Conservation (phyloP, 2,329 filamentous ascomycete genomes). For the Fusarium nurragi region DNA sequence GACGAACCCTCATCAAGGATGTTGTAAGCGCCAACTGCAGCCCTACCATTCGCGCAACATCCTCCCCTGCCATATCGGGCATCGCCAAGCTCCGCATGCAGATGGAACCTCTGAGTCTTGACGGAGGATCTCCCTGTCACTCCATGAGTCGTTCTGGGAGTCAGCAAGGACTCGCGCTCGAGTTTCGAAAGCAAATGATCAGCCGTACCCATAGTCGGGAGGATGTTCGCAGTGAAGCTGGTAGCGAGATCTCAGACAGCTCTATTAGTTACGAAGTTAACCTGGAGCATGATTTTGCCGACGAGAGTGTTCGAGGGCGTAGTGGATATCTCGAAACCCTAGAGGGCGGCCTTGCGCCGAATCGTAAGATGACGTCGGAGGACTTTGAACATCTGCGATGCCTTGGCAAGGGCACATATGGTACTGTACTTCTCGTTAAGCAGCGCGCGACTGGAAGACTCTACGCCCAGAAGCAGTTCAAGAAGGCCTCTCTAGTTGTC, state of each 20-base stretch:
- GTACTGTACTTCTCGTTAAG: conserved; percentile 92
- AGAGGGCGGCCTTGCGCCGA: conserved; percentile 64
- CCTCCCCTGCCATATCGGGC: conserved; percentile 70
- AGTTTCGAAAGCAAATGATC: conserved; percentile 65
- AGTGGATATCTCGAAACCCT: conserved; percentile 56
- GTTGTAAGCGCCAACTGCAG: conserved; percentile 72
- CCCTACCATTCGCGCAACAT: conserved; percentile 61
- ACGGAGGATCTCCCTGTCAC: conserved; percentile 62
- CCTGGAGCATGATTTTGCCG: conserved; percentile 86
- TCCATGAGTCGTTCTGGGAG: conserved; percentile 66
- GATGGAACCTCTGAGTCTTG: conserved; percentile 79
- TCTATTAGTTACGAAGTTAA: conserved; percentile 85
- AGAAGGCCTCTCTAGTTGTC: conserved; percentile 93
- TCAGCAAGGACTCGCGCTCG: conserved; percentile 43
- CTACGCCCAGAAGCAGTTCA: conserved; percentile 98
- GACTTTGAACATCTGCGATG: conserved; percentile 93
- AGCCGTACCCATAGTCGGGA: conserved; percentile 65
- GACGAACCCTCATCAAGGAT: conserved; percentile 60
- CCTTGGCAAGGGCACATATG: conserved; percentile 95
- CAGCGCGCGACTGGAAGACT: conserved; percentile 87
- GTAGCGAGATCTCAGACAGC: conserved; percentile 71
- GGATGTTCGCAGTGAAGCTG: conserved; percentile 61
- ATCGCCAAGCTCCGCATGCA: conserved; percentile 86
- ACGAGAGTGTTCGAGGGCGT: conserved; percentile 65
- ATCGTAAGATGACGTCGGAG: conserved; percentile 86